Conservation (phyloP, 768 basidiomycete genomes). For the Hygrocybe punicea region DNA sequence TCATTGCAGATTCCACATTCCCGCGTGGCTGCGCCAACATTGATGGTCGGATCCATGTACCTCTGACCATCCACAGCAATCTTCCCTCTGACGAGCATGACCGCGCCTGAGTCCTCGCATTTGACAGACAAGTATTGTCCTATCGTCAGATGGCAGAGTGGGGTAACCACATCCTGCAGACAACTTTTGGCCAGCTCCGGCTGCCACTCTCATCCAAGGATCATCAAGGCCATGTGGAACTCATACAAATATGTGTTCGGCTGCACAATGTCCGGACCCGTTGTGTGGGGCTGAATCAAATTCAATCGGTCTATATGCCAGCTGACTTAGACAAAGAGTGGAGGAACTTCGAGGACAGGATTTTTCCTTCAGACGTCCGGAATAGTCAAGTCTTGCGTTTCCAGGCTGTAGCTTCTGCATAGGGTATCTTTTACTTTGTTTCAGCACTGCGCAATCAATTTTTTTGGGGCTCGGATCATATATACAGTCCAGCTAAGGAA, state of each 20-base stretch:
- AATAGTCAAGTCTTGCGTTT: too few species aligned
- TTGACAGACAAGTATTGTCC: slow-evolving; percentile 41
- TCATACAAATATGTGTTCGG: slow-evolving; percentile 37
- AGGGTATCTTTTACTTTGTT: too few species aligned
- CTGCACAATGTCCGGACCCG: slow-evolving; percentile 35
- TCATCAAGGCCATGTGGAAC: slow-evolving; percentile 17
- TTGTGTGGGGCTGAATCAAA: slow-evolving; percentile 43
- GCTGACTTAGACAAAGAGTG: slow-evolving; percentile 30
- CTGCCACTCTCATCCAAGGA: slow-evolving; percentile 39
- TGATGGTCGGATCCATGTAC: slow-evolving; percentile 30
- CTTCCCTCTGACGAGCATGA: slow-evolving; percentile 19
- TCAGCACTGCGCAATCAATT: too few species aligned
- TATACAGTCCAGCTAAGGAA: too few species aligned
- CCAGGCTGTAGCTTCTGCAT: too few species aligned
- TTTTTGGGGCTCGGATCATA: too few species aligned
- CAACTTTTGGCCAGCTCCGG: slow-evolving; percentile 44
- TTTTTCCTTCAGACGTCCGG: slow-evolving; percentile 25
- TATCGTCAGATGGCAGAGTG: slow-evolving; percentile 50
- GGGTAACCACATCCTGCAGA: slow-evolving; percentile 46
- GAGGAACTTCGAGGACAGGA: slow-evolving; percentile 35
- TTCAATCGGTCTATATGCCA: slow-evolving; percentile 39
- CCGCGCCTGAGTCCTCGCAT: slow-evolving; percentile 21
- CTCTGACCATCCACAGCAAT: slow-evolving; percentile 33
- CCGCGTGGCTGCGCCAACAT: slow-evolving; percentile 25
- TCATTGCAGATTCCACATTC: slow-evolving; percentile 42